phyloP scores from a whole-genome alignment of 73 alveolate species.

The Paramecium primaurelia region DNA sequence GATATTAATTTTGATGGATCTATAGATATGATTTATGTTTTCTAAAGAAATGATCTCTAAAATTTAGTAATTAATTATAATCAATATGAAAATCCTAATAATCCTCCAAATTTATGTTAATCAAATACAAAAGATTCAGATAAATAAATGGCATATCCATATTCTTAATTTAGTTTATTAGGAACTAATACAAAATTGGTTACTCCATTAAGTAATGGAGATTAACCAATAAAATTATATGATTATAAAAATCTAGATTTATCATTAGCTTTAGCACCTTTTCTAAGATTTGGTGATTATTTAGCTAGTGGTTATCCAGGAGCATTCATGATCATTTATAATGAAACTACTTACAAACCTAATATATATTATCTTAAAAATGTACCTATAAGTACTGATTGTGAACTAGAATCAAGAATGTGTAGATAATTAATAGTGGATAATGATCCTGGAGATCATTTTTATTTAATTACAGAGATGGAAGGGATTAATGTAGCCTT shows the following conservation, averaged over 20 bases:
- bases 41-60: background rate
- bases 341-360: background rate
- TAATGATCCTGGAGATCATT: slow-evolving; percentile 7
- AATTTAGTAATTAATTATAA: background rate
- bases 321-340: background rate
- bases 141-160: background rate
- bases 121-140: background rate
- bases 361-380: background rate
- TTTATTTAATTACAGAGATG: background rate
- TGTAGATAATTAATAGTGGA: background rate
- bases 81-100: background rate
- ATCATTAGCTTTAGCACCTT: background rate
- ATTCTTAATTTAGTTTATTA: background rate
- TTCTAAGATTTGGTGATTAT: slow-evolving; percentile 43
- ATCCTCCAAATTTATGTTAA: slow-evolving; percentile 2
- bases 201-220: background rate
- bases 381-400: background rate
- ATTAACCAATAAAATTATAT: background rate
- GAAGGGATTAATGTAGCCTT: slow-evolving; percentile 46
- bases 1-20: slow-evolving; percentile 55
- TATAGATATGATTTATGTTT: background rate
- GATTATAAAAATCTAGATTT: background rate
- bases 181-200: background rate
- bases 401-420: background rate
- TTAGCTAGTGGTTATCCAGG: slow-evolving; percentile 36